Evolutionary conservation across 139 green algal genomes (phyloP).

Genomic region (Closterium sp.): DNA sequence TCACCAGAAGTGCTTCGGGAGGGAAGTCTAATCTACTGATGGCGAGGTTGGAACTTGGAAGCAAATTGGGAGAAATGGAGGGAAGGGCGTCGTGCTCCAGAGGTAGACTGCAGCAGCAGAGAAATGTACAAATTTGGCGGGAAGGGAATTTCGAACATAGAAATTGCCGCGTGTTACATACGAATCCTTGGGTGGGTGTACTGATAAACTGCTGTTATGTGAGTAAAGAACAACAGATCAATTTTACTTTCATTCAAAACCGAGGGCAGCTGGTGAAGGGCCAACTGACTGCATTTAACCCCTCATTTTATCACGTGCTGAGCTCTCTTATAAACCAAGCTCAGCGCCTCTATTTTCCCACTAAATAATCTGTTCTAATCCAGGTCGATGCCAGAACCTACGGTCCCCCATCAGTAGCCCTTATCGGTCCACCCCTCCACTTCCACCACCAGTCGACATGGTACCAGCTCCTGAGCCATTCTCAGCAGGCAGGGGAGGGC

Average conservation of each 20-base stretch:
- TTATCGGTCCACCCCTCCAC: neutral
- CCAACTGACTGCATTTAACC: neutral
- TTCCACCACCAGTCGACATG: neutral
- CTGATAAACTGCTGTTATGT: neutral
- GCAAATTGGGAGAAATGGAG: too few relatives aligned
- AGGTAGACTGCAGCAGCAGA: neutral
- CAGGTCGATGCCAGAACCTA: neutral
- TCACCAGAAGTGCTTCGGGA: too few relatives aligned
- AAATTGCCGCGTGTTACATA: neutral
- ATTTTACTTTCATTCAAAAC: too few relatives aligned
- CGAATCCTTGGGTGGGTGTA: neutral
- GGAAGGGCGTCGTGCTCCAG: neutral
- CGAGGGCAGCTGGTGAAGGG: neutral
- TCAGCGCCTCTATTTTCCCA: neutral
- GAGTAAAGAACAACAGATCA: too few relatives aligned
- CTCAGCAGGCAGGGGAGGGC: constrained; percentile 6
- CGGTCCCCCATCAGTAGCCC: neutral
- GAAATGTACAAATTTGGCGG: neutral
- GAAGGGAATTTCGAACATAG: neutral
- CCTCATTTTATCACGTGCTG: neutral
- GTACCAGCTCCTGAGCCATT: neutral
- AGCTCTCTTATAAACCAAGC: neutral
- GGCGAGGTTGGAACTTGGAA: too few relatives aligned
- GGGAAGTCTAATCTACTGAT: too few relatives aligned
- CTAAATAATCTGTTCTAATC: too few relatives aligned